phyloP scores from a whole-genome alignment of 164 flowering plant genomes.

The Annona squamosa region DNA sequence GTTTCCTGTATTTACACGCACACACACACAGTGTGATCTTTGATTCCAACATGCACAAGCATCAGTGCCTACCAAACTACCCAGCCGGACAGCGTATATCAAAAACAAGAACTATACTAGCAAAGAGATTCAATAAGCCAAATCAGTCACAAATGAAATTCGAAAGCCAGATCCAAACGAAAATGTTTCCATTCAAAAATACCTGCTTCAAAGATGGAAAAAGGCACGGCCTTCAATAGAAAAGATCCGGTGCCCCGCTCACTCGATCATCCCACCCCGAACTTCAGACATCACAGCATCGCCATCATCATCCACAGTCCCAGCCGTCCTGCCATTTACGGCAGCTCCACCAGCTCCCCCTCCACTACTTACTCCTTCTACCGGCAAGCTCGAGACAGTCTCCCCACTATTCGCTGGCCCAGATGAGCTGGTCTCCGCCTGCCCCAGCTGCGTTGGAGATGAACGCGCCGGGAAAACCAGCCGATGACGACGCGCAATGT shows the following conservation, averaged over 20 bases:
- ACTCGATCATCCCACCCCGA: constrained; percentile 13
- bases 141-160: too few species aligned
- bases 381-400: constrained; percentile 42
- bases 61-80: too few species aligned
- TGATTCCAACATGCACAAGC: too few species aligned
- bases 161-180: not conserved
- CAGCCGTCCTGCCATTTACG: constrained; percentile 3
- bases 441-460: constrained; percentile 28
- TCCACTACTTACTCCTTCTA: constrained; percentile 18
- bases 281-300: constrained; percentile 31
- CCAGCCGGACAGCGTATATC: too few species aligned
- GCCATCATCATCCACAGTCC: constrained; percentile 21
- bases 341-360: constrained; percentile 15
- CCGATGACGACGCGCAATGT: constrained; percentile 35
- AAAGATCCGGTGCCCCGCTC: not conserved
- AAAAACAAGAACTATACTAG: too few species aligned
- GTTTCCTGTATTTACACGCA: too few species aligned
- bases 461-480: constrained; percentile 24
- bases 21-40: too few species aligned
- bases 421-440: constrained; percentile 27
- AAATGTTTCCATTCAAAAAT: not conserved
- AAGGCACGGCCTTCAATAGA: not conserved
- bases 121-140: too few species aligned
- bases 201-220: constrained; percentile 1
- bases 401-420: constrained; percentile 42